Evolutionary conservation across 1,284 basidiomycete genomes (phyloP), one percentile per base, ranked within the genome.

Genomic region (Phlebopus sp.): DNA sequence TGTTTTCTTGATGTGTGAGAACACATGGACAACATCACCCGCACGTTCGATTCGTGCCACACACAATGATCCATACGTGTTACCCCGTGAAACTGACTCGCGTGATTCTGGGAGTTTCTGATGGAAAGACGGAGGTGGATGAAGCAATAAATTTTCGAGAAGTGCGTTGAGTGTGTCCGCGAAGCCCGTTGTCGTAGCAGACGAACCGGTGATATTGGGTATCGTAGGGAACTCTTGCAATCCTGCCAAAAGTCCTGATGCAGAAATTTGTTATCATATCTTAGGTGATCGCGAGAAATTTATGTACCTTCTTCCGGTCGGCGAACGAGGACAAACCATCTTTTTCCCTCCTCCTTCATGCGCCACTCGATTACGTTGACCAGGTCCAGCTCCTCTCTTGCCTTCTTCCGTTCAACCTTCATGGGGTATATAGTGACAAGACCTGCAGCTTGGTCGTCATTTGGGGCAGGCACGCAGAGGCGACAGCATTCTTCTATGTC

Each of bases 1-100:
- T 8, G 88, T 92, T 72, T 96, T 92, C 59, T 78, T 82, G 62
- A 97, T 90, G 65, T 98, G 94, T 2, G 88, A 91, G 69, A 97
- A 97, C 44, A 92, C 73, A 61, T 97, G 94, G 1, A 84, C 56
- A 29, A 96, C 81, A 49, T 86, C 81, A 14, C 85, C 84, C 17
- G 71, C 77, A 14, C 73, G 69, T 47, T 71, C 69, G 43, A 83
- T 71, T 45, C 73, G 68, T 32, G 68, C 62, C 31, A 86, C 74
- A 25, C 60, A 67, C 42, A 73, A 49, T 32, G 47, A 43, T 6
- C 31, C 48, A 3, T 50, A 50, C 25, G 37, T 32, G n/a, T 17
- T 44, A 36, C 50, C 46, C 29, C 25, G 39, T 42, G 42, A 43
- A 38, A 42, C 34, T 35, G 23, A n/a, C 19, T 37, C 39, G 34